These are phyloP conservation scores for Spiraea crenata DNA, from an alignment of 331 rosid species.

Conservation along the genomic window DNA sequence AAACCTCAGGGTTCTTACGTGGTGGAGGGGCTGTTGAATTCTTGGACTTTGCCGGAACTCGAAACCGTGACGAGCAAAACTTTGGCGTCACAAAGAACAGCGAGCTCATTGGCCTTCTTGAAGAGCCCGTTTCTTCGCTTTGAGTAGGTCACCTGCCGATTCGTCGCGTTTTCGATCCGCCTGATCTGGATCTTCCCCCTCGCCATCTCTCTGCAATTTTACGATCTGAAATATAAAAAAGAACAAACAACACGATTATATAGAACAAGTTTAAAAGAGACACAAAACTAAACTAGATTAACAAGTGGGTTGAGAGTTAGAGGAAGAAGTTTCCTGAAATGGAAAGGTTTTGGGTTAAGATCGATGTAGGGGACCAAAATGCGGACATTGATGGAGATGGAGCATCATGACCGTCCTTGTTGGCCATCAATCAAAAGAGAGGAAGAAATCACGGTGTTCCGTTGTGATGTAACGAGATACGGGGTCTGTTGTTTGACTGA, in stretches of 20 bases:
- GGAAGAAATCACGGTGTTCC: neutral
- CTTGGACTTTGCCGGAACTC: constrained; percentile 65
- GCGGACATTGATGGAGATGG: constrained; percentile 3
- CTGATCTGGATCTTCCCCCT: constrained; percentile 97
- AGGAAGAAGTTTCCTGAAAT: neutral
- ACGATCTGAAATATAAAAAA: neutral
- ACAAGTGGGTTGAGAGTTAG: neutral
- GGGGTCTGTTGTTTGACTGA: neutral
- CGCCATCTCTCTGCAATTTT: constrained; percentile 41
- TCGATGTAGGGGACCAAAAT: constrained; percentile 2
- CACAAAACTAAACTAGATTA: neutral
- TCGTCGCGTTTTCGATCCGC: constrained; percentile 79
- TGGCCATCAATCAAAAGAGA: neutral
- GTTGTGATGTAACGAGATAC: neutral
- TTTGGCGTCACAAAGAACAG: constrained; percentile 84
- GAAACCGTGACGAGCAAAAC: constrained; percentile 75
- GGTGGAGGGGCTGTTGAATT: constrained; percentile 60
- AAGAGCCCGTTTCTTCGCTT: constrained; percentile 79
- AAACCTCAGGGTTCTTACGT: constrained; percentile 37
- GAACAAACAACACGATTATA: neutral
- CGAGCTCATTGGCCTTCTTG: constrained; percentile 90
- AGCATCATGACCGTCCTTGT: neutral
- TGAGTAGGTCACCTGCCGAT: constrained; percentile 82
- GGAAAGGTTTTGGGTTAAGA: neutral
- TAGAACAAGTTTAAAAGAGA: neutral